phyloP scores from a whole-genome alignment of 495 filamentous ascomycete species.

The Aspergillus leporis region DNA sequence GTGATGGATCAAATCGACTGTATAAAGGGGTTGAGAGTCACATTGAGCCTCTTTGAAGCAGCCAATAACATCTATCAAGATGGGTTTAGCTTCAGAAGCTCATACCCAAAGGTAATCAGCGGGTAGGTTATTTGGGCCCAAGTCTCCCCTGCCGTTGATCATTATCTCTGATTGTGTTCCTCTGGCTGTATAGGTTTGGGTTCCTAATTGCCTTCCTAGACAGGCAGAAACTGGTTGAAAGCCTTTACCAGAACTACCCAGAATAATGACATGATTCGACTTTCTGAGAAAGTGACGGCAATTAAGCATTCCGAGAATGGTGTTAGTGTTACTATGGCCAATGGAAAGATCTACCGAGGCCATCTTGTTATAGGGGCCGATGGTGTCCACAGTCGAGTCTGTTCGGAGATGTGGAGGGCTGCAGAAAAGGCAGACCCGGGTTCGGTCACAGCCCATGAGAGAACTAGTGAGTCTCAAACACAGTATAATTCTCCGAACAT shows the following conservation, averaged over 20 bases:
- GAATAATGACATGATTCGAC: slow-evolving; percentile 9
- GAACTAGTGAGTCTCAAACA: not conserved
- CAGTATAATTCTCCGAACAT: too few species aligned
- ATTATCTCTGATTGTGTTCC: too few species aligned
- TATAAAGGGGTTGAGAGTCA: slow-evolving; percentile 29
- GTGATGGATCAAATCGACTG: slow-evolving; percentile 52
- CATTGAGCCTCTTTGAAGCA: slow-evolving; percentile 16
- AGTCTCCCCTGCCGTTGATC: too few species aligned
- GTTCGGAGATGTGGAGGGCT: slow-evolving; percentile 21
- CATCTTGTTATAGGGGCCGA: slow-evolving; percentile 47
- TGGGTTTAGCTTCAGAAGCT: too few species aligned
- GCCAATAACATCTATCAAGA: not conserved
- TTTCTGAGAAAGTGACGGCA: slow-evolving; percentile 14
- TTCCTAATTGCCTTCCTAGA: slow-evolving; percentile 18
- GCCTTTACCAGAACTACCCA: slow-evolving; percentile 18
- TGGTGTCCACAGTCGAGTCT: slow-evolving; percentile 46
- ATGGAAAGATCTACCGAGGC: slow-evolving; percentile 36
- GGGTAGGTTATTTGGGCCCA: too few species aligned
- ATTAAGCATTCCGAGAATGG: slow-evolving; percentile 2
- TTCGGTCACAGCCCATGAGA: not conserved
- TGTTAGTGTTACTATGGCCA: slow-evolving; percentile 13
- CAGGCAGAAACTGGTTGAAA: slow-evolving; percentile 27
- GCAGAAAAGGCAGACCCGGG: not conserved
- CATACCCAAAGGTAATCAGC: too few species aligned
- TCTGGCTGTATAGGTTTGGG: too few species aligned